A percentile compares a stretch with the other conserved stretches of the same genome.
phyloP scores from a whole-genome alignment of 202 grass and related monocot genomes.

The Setaria italica region DNA sequence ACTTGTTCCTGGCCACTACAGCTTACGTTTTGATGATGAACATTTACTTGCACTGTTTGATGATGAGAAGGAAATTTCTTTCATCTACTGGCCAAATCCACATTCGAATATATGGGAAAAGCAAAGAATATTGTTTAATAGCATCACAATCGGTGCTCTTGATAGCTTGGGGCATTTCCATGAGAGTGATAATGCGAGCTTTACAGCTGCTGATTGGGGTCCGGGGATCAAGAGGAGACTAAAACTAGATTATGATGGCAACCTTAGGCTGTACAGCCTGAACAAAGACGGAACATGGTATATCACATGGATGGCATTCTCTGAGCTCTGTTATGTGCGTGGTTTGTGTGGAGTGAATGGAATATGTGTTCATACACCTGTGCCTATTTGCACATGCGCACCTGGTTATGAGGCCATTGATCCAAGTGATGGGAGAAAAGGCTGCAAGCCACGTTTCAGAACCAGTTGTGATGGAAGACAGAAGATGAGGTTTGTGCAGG shows the following conservation, averaged over 20 bases:
- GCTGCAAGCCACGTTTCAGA: constrained; percentile 44
- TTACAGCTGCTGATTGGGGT: constrained; percentile 50
- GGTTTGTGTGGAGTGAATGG: constrained; percentile 68
- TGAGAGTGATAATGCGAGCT: constrained; percentile 45
- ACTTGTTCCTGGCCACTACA: constrained; percentile 51
- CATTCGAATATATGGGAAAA: constrained; percentile 18
- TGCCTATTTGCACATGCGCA: constrained; percentile 44
- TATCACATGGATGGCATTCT: constrained; percentile 49
- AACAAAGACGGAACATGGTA: constrained; percentile 34
- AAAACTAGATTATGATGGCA: constrained; percentile 67
- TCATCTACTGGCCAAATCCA: constrained; percentile 67
- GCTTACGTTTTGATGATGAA: constrained; percentile 64
- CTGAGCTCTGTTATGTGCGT: constrained; percentile 43
- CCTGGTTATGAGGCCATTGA: constrained; percentile 46
- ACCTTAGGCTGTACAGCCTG: constrained; percentile 68
- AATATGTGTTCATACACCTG: constrained; percentile 52
- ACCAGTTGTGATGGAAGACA: constrained; percentile 40
- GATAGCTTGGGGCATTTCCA: constrained; percentile 43
- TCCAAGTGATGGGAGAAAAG: constrained; percentile 56
- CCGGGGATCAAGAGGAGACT: constrained; percentile 43
- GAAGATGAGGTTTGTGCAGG: constrained; percentile 32
- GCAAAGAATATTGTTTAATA: constrained; percentile 44
- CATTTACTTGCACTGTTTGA: constrained; percentile 55
- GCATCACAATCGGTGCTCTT: constrained; percentile 43
- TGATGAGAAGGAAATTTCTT: constrained; percentile 56